These are phyloP conservation scores for Dendrocalamus latiflorus DNA, from an alignment of 202 grass and related monocot genomes.

Conservation along the genomic window DNA sequence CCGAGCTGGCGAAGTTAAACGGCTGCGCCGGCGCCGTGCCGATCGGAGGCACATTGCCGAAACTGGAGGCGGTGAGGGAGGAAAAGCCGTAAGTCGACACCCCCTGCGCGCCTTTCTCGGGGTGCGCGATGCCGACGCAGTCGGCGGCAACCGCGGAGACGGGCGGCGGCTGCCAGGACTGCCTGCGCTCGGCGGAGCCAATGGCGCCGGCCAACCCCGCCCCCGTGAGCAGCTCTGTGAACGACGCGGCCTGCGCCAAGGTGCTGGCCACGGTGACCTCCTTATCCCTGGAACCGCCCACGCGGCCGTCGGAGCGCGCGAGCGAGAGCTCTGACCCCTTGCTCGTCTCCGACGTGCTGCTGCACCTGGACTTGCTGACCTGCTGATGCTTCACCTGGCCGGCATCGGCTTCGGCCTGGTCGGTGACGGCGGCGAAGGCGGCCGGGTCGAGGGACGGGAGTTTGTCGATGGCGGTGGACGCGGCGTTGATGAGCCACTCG, in stretches of 20 bases:
- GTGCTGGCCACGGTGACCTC: conserved; percentile 51
- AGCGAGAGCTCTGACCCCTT: conserved; percentile 73
- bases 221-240: conserved; percentile 73
- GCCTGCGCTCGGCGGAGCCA: conserved; percentile 13
- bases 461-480: conserved; percentile 62
- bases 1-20: conserved; percentile 31
- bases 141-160: conserved; percentile 24
- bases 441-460: conserved; percentile 54
- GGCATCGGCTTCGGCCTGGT: conserved; percentile 2
- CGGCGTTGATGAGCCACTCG: conserved; percentile 92
- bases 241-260: conserved; percentile 39
- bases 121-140: conserved; percentile 36
- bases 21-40: conserved; percentile 41
- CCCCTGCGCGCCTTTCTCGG: conserved; percentile 16
- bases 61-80: not conserved
- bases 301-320: conserved; percentile 54
- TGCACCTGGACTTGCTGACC: conserved; percentile 49
- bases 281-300: conserved; percentile 40
- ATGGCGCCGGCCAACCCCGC: conserved; percentile 3
- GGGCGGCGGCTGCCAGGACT: conserved; percentile 19
- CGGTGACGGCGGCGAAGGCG: conserved; percentile 27
- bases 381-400: conserved; percentile 6
- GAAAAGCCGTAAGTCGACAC: not conserved
- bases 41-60: conserved; percentile 53
- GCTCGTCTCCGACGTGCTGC: conserved; percentile 77